Percentiles rank a stretch among this genome's conserved stretches.
These are phyloP conservation scores for Moesziomyces sp. DNA, from an alignment of 1,284 basidiomycete species.

Conservation along the genomic window DNA sequence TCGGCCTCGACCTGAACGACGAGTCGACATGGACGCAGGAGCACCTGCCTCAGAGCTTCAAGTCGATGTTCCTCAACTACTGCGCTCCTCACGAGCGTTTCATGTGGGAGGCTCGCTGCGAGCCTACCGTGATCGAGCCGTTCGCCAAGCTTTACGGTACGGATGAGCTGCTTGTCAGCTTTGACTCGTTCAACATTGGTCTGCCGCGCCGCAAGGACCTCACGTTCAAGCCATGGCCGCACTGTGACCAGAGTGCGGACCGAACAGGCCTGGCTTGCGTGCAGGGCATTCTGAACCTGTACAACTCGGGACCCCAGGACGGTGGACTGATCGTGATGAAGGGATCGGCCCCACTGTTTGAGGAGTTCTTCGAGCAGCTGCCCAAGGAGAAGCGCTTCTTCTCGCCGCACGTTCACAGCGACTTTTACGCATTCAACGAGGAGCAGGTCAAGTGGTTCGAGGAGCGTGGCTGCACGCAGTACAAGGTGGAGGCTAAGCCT, in stretches of 20 bases:
- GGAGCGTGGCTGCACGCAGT: conserved; percentile 53
- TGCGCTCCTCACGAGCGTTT: conserved; percentile 68
- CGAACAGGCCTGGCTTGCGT: conserved; percentile 67
- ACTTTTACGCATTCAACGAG: conserved; percentile 64
- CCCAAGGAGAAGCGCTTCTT: conserved; percentile 54
- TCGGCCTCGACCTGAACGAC: conserved; percentile 68
- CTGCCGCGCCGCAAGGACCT: conserved; percentile 16
- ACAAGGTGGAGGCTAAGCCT: conserved; percentile 56
- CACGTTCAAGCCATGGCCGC: conserved; percentile 66
- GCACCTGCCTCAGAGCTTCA: conserved; percentile 65
- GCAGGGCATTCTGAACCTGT: conserved; percentile 69
- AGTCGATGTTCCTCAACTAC: conserved; percentile 60
- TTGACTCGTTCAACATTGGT: conserved; percentile 37
- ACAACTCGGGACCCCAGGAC: conserved; percentile 68
- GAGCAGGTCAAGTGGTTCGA: conserved; percentile 58
- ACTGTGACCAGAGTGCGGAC: conserved; percentile 68
- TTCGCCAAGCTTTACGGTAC: conserved; percentile 69
- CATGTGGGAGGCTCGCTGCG: conserved; percentile 68
- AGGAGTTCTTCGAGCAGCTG: conserved; percentile 67
- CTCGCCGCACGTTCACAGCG: conserved; percentile 24
- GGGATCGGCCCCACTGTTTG: conserved; percentile 64
- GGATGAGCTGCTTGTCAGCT: conserved; percentile 68
- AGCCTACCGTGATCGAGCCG: conserved; percentile 64
- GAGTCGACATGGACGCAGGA: conserved; percentile 65
- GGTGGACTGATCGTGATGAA: conserved; percentile 69